These are phyloP conservation scores for Sungouiella blattae DNA, from an alignment of 805 yeast genomes.

Conservation along the genomic window DNA sequence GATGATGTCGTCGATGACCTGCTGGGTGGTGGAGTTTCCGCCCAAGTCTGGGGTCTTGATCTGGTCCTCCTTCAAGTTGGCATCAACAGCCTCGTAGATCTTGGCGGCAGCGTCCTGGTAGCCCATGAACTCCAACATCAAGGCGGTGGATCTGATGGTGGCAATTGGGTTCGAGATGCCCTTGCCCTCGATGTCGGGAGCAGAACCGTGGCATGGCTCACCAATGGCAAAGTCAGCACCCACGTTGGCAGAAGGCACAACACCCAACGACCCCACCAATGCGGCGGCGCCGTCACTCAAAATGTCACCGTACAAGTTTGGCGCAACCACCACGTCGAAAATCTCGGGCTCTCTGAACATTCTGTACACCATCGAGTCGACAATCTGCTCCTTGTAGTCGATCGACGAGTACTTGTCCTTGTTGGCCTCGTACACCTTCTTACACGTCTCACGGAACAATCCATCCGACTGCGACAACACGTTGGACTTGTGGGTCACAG, in stretches of 20 bases:
- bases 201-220: conserved; percentile 99
- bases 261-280: conserved; percentile 94
- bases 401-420: conserved; percentile 56
- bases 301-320: conserved; percentile 96
- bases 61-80: conserved; percentile 75
- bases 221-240: conserved; percentile 96
- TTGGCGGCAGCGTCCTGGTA: conserved; percentile 83
- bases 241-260: conserved; percentile 96
- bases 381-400: conserved; percentile 88
- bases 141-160: conserved; percentile 94
- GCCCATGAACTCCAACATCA: conserved; percentile 97
- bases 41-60: conserved; percentile 93
- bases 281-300: conserved; percentile 98
- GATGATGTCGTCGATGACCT: conserved; percentile 82
- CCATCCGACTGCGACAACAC: conserved; percentile 93
- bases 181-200: conserved; percentile 96
- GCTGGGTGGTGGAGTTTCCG: conserved; percentile 81
- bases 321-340: conserved; percentile 97
- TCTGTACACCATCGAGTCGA: conserved; percentile 98
- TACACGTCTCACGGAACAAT: conserved; percentile 85
- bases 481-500: conserved; percentile 95
- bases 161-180: conserved; percentile 96
- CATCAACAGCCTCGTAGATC: conserved; percentile 92
- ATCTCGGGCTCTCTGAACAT: conserved; percentile 98
- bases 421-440: conserved; percentile 55